Conservation (phyloP, 2,329 filamentous ascomycete species). For the Cyanodermella asteris region DNA sequence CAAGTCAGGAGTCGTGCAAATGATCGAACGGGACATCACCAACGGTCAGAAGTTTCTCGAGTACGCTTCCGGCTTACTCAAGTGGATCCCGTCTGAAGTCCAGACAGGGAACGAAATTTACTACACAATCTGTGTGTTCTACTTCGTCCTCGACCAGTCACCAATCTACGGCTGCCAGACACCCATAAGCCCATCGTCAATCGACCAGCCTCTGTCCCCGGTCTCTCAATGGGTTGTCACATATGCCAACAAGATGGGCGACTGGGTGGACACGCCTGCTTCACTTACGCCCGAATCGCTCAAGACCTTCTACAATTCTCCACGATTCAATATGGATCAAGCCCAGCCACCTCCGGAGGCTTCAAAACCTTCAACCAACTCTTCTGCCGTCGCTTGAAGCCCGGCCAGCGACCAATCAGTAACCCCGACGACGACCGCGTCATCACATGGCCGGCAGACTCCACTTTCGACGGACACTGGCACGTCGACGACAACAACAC, state of each 20-base stretch:
- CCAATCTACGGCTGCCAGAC: constrained; percentile 12
- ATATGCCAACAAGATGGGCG: constrained; percentile 17
- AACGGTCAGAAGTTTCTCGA: constrained; percentile 5
- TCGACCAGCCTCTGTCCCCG: constrained; percentile 12
- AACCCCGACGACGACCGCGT: constrained; percentile 11
- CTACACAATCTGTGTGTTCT: constrained; percentile 18
- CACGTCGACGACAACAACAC: constrained; percentile 8
- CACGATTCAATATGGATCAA: constrained; percentile 14
- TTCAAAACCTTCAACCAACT: constrained; percentile 19
- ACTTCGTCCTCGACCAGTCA: constrained; percentile 18
- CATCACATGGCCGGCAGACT: constrained; percentile 18
- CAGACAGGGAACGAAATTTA: constrained; percentile 16
- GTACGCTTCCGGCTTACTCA: constrained; percentile 8
- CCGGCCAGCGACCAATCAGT: constrained; percentile 14
- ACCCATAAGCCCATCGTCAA: constrained; percentile 12
- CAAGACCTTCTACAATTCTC: constrained; percentile 14
- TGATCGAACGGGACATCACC: constrained; percentile 5
- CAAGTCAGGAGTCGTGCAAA: constrained; percentile 4
- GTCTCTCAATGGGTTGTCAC: constrained; percentile 19
- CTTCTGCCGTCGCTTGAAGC: constrained; percentile 18
- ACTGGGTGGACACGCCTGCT: constrained; percentile 14
- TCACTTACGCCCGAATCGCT: constrained; percentile 15
- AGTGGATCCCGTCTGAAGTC: constrained; percentile 18
- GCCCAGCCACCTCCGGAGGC: constrained; percentile 14
- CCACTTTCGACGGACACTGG: constrained; percentile 13